Evolutionary conservation across 2,329 filamentous ascomycete genomes (phyloP), one percentile per base, ranked within the genome.

Genomic region (Sclerotinia nivalis): DNA sequence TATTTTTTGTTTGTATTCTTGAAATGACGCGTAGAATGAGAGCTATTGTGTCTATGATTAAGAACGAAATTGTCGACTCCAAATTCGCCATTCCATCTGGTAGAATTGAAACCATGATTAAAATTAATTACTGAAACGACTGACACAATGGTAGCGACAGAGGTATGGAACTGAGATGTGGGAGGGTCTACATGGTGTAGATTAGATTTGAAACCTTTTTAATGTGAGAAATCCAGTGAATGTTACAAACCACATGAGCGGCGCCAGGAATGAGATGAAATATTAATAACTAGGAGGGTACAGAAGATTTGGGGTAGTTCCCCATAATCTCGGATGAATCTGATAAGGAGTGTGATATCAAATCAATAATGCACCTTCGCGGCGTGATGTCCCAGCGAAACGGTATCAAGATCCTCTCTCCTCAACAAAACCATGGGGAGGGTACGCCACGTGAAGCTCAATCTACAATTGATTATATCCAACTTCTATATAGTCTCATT

Each of bases 1-100:
- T 40, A 20, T 25, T 40, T 50, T 61, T 43, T 18, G 59, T 40
- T 1, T 55, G 59, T 15, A 64, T 65, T n/a, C 50, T 69, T 20
- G 67, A 69, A n/a, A 65, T 28, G 22, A 28, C 15, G 20, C 67
- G 67, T 18, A 69, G 31, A n/a, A 65, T 4, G 22, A 69, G 59
- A 20, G 37, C 40, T 25, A 56, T 56, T 22, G 49, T 65, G 61
- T 56, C 59, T 25, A 69, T 28, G 22, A 55, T 22, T 10, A 69
- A 56, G n/a, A 69, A 69, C 5, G 40, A 55, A 47, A 45, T n/a
- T 22, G n/a, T 56, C 43, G 58, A 40, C 37, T 34, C 37, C 37
- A 69, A 15, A n/a, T 65, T 65, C 28, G 50, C 22, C 10, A 34
- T 22, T 37, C 67, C 67, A 47, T 69, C 67, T 28, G 28, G 22